A percentile compares a stretch with the other conserved stretches of the same genome.
These are phyloP conservation scores for Ascobolus immersus DNA, from an alignment of 495 filamentous ascomycete genomes.

Conservation along the genomic window DNA sequence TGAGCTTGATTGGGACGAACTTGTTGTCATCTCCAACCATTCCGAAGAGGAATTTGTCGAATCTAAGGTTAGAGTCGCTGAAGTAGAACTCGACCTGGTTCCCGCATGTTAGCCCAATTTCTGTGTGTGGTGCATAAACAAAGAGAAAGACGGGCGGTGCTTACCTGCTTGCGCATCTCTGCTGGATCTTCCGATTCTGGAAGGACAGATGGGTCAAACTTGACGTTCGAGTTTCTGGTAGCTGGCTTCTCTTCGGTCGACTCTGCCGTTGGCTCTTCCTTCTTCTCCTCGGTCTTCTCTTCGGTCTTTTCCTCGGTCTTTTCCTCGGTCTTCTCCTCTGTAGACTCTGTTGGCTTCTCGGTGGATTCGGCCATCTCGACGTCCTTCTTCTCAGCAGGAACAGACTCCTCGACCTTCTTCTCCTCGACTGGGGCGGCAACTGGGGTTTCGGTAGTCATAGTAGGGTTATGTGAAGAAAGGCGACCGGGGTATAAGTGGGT, in stretches of 20 bases:
- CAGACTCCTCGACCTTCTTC: no score
- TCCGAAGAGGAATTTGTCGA: slow-evolving; percentile 62
- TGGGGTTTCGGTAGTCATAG: no score
- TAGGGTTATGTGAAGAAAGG: no score
- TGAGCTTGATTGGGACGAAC: slow-evolving; percentile 43
- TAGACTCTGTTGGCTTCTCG: no score
- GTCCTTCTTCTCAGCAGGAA: no score
- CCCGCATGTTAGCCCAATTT: not conserved
- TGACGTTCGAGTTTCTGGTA: slow-evolving; percentile 18
- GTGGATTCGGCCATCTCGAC: no score
- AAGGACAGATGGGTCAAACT: slow-evolving; percentile 37
- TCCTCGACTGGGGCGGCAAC: no score
- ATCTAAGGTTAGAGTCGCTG: slow-evolving; percentile 67
- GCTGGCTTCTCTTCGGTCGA: not conserved
- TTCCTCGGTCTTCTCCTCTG: slow-evolving; percentile 13
- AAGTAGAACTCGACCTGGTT: slow-evolving; percentile 91
- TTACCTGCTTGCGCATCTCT: slow-evolving; percentile 56
- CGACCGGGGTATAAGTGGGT: no score
- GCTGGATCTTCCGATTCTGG: slow-evolving; percentile 43
- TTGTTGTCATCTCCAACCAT: slow-evolving; percentile 54
- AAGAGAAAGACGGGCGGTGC: not conserved
- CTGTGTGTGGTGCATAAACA: not conserved
- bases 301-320: slow-evolving; percentile 6
- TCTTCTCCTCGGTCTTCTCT: slow-evolving; percentile 10
- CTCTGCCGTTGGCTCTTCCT: slow-evolving; percentile 1